Conservation (phyloP, 495 filamentous ascomycete genomes). For the Lepraria neglecta region DNA sequence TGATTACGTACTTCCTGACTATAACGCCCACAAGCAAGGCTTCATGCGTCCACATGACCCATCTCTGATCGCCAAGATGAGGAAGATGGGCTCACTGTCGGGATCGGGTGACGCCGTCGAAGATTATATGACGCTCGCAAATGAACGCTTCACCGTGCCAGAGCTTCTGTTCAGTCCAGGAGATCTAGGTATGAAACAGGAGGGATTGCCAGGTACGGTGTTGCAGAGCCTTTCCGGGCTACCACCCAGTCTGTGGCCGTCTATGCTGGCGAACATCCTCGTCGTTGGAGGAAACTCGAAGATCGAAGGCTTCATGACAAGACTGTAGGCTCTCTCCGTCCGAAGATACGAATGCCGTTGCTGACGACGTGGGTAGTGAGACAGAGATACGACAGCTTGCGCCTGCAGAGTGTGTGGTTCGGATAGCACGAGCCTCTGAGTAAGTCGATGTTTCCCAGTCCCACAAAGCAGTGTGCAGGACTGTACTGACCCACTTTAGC, state of each 20-base stretch:
- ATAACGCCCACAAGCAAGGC: conserved; percentile 67
- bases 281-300: conserved; percentile 81
- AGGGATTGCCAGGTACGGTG: conserved; percentile 72
- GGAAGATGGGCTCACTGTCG: conserved; percentile 49
- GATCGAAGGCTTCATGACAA: conserved; percentile 73
- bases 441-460: conserved; percentile 31
- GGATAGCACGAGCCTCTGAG: conserved; percentile 64
- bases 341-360: background rate
- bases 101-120: conserved; percentile 55
- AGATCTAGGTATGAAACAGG: conserved; percentile 82
- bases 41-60: conserved; percentile 72
- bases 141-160: conserved; percentile 86
- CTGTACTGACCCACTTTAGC: conserved; percentile 30
- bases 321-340: conserved; percentile 47
- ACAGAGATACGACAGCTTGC: conserved; percentile 67
- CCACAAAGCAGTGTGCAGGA: background rate
- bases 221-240: conserved; percentile 72
- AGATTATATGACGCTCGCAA: conserved; percentile 78
- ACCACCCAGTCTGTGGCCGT: conserved; percentile 68
- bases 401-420: conserved; percentile 68
- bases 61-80: conserved; percentile 50
- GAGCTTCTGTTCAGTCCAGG: conserved; percentile 82
- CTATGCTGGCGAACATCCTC: conserved; percentile 78
- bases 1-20: conserved; percentile 92
- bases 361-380: conserved; percentile 38